Evolutionary conservation across 352 stramenopile genomes (phyloP), one percentile per base, ranked within the genome.

Genomic region (Pythium dissotocum): DNA sequence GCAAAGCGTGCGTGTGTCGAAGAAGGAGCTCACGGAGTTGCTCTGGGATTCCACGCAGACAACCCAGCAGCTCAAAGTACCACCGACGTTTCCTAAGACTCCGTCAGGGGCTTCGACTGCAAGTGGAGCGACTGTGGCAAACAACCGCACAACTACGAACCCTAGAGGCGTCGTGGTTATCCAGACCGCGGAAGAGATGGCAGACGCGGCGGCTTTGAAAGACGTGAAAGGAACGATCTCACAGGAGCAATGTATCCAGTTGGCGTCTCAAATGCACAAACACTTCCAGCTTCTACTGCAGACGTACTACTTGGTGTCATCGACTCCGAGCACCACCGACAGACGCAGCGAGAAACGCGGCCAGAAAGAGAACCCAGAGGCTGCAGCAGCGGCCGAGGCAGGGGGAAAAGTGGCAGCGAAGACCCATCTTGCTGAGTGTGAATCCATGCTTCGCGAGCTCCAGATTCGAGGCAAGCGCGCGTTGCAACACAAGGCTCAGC

Each of bases 261-360:
- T 95, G 42, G 84, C 88, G 1, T 95, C 88, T 4, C 88, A 95
- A 55, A 94, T 95, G 83, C 88, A 95, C 71, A 95, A 95, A 40
- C 88, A 95, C 67, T 76, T 94, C 30, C 88, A 95, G 68, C 72
- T 95, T 6, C 44, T 95, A 57, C 61, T 94, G 18, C 83, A 93
- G 69, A 92, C 76, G 30, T 88, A 87, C 63, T 77, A 91, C 67
- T 30, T 90, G 49, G 65, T 91, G 35, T 57, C 72, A 4, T 12
- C 48, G n/a, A 18, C 48, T 7, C 6, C 24, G 6, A 55, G 1
- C 46, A 53, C 4, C n/a, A 30, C 55, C 0, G 21, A 6, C 7
- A 52, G 38, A 12, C 21, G 49, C 5, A 13, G 3, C 7, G 24
- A 28, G 4, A 53, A 30, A 42, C 33, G 36, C 75, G 6, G 44